Conservation (phyloP, 192 early-diverging fungal genomes). For the Kappamyces sp. region DNA sequence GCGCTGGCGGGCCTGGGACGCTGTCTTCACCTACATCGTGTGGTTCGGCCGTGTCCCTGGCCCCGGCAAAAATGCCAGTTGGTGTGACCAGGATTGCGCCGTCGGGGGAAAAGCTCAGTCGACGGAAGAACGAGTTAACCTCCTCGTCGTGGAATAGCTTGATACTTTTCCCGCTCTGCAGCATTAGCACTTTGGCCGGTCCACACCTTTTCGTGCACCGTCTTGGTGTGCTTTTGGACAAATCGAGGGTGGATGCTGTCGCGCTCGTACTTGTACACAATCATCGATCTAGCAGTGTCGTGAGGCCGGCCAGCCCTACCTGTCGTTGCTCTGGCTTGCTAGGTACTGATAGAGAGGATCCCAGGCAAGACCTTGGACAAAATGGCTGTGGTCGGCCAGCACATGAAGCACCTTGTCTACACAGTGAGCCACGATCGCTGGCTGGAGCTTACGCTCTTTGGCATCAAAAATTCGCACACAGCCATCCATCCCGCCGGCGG, state of each 20-base stretch:
- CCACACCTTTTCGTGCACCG: background rate
- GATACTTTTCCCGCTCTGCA: slow-evolving; percentile 5
- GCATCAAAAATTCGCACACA: slow-evolving; percentile 83
- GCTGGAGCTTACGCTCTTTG: slow-evolving; percentile 47
- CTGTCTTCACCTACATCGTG: slow-evolving; percentile 31
- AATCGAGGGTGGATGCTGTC: slow-evolving; percentile 6
- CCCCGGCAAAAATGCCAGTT: slow-evolving; percentile 50
- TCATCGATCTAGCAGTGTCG: slow-evolving; percentile 22
- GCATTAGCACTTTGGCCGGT: background rate
- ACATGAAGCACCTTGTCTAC: slow-evolving; percentile 67
- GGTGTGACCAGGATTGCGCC: slow-evolving; percentile 77
- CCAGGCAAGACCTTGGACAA: slow-evolving; percentile 97
- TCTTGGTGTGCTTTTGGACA: slow-evolving; percentile 3
- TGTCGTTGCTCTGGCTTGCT: slow-evolving; percentile 88
- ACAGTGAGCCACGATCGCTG: background rate
- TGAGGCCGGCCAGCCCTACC: slow-evolving; percentile 38
- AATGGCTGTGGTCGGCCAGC: slow-evolving; percentile 72
- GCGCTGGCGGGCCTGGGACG: too few species aligned
- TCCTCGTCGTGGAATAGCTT: slow-evolving; percentile 65
- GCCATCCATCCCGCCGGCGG: slow-evolving; percentile 83
- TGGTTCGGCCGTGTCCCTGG: slow-evolving; percentile 29
- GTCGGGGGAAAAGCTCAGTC: slow-evolving; percentile 82
- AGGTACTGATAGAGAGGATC: slow-evolving; percentile 83
- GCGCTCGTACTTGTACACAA: slow-evolving; percentile 23
- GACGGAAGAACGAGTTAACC: slow-evolving; percentile 83